A percentile compares a stretch with the other conserved stretches of the same genome.
Conservation (phyloP, 768 basidiomycete genomes). For the Collybiopsis luxurians region DNA sequence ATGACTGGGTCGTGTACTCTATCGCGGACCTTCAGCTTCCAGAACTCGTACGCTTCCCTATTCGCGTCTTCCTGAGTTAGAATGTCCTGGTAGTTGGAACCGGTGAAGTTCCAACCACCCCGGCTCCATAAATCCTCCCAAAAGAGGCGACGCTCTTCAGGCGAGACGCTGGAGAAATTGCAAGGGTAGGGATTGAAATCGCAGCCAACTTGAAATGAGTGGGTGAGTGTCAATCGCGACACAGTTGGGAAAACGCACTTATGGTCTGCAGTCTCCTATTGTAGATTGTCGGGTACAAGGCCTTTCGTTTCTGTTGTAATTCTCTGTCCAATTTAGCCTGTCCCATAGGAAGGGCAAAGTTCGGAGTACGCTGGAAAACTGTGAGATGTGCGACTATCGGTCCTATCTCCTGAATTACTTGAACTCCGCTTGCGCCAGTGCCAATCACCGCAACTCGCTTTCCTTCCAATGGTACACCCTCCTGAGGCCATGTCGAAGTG, state of each 20-base stretch:
- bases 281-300: conserved; percentile 16
- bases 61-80: conserved; percentile 16
- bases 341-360: conserved; percentile 20
- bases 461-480: conserved; percentile 16
- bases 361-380: conserved; percentile 26
- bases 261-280: conserved; percentile 18
- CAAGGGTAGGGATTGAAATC: conserved; percentile 10
- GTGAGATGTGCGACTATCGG: conserved; percentile 18
- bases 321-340: conserved; percentile 12
- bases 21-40: conserved; percentile 19
- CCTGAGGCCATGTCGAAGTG: conserved; percentile 21
- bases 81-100: conserved; percentile 15
- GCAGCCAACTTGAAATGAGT: conserved; percentile 9
- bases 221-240: neutral
- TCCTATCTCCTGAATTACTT: conserved; percentile 19
- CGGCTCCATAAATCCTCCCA: conserved; percentile 19
- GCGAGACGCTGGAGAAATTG: conserved; percentile 10
- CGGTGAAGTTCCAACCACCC: conserved; percentile 18
- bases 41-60: conserved; percentile 21
- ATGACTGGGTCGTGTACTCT: conserved; percentile 17
- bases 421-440: conserved; percentile 24
- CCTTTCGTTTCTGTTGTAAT: conserved; percentile 13
- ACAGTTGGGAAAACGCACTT: neutral
- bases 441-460: conserved; percentile 25
- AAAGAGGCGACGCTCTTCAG: conserved; percentile 18